These are phyloP conservation scores for Xylaria cubensis DNA, from an alignment of 495 filamentous ascomycete species.

Conservation along the genomic window DNA sequence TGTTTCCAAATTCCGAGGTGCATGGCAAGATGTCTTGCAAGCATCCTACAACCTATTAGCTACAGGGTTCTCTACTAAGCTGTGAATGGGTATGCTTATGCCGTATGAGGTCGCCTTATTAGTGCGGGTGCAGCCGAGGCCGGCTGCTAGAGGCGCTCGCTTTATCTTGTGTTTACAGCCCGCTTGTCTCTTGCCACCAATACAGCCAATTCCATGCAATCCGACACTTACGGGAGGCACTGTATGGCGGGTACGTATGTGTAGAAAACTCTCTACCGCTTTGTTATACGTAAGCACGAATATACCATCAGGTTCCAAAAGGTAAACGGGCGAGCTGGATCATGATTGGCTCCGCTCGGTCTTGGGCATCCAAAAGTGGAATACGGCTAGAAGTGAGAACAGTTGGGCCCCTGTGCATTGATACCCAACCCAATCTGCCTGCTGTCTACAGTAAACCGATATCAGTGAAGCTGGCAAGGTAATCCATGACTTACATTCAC, in stretches of 20 bases:
- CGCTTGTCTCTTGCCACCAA: conserved; percentile 2
- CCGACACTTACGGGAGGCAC: neutral
- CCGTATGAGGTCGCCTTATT: conserved; percentile 14
- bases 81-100: conserved; percentile 9
- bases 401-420: conserved; percentile 45
- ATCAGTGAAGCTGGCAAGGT: conserved; percentile 28
- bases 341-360: conserved; percentile 22
- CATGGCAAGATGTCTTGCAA: conserved; percentile 14
- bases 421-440: conserved; percentile 40
- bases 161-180: neutral
- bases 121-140: conserved; percentile 18
- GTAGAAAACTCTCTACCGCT: conserved; percentile 13
- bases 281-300: conserved; percentile 19
- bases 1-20: conserved; percentile 18
- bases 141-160: neutral
- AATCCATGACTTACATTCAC: conserved; percentile 20
- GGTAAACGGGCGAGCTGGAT: conserved; percentile 1
- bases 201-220: conserved; percentile 13
- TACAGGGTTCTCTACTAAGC: conserved; percentile 10
- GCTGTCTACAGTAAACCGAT: conserved; percentile 16
- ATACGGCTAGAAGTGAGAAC: conserved; percentile 23
- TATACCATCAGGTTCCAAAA: conserved; percentile 12
- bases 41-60: conserved; percentile 8
- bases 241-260: neutral
- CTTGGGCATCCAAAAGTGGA: conserved; percentile 42